These are phyloP conservation scores for Cladophialophora chaetospira DNA, from an alignment of 2,329 filamentous ascomycete species.

Conservation along the genomic window DNA sequence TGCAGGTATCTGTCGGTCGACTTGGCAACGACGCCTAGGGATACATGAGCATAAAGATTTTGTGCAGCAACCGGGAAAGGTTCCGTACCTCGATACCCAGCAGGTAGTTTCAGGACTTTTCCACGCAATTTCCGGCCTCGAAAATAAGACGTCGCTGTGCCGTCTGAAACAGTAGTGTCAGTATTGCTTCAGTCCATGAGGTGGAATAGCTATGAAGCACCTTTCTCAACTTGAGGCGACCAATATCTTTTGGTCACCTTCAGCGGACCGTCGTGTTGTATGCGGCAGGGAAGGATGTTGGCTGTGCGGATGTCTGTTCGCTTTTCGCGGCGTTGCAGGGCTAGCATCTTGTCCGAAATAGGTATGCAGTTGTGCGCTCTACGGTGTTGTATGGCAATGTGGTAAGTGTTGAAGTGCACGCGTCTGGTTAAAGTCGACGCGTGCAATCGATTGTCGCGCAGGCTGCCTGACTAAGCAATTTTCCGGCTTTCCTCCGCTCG, in stretches of 20 bases:
- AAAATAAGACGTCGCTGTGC: slow-evolving; percentile 64
- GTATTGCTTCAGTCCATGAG: neutral
- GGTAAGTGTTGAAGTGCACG: no score
- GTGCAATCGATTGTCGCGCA: no score
- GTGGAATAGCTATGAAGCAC: slow-evolving; percentile 35
- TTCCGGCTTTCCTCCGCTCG: no score
- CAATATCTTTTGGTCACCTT: slow-evolving; percentile 68
- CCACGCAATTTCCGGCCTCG: slow-evolving; percentile 79
- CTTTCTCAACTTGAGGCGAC: slow-evolving; percentile 58
- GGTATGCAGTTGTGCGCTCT: no score
- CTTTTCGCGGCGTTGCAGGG: slow-evolving; percentile 39
- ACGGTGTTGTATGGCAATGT: no score
- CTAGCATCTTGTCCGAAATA: slow-evolving; percentile 43
- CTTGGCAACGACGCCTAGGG: slow-evolving; percentile 60
- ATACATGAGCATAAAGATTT: neutral
- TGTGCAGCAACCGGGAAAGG: neutral
- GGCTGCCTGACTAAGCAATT: no score
- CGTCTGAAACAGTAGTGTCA: slow-evolving; percentile 45
- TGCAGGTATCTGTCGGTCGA: slow-evolving; percentile 38
- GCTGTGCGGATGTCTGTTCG: slow-evolving; percentile 16
- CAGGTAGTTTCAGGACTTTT: slow-evolving; percentile 65
- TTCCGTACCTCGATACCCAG: slow-evolving; percentile 63
- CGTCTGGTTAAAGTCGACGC: no score
- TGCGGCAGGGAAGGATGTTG: slow-evolving; percentile 77
- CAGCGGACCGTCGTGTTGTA: slow-evolving; percentile 76